Evolutionary conservation across 2,329 filamentous ascomycete species (phyloP).

Genomic region (Scleromitrula shiraiana): DNA sequence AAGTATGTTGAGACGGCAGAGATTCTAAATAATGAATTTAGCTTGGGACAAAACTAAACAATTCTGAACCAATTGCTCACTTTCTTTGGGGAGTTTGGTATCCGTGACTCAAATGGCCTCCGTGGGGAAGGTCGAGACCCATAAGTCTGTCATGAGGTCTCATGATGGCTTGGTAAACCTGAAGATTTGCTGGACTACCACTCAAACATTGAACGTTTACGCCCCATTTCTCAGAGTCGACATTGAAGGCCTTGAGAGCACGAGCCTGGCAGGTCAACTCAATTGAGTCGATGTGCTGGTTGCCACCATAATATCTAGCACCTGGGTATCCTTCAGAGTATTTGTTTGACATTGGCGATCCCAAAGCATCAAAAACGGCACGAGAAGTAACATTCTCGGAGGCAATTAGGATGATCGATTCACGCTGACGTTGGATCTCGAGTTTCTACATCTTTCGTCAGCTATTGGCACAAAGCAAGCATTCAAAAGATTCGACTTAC

Average conservation of each 20-base stretch:
- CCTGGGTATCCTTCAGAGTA: conserved; percentile 99
- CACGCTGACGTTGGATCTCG: conserved; percentile 92
- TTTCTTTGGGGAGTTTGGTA: conserved; percentile 96
- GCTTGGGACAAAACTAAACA: neutral
- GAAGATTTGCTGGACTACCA: conserved; percentile 91
- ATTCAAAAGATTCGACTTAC: conserved; percentile 43
- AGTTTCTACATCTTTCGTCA: conserved; percentile 52
- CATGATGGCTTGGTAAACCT: conserved; percentile 97
- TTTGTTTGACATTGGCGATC: conserved; percentile 95
- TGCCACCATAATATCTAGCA: conserved; percentile 97
- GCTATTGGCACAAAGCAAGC: neutral
- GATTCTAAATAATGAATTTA: conserved; percentile 48
- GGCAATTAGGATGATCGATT: conserved; percentile 97
- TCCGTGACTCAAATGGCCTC: conserved; percentile 91
- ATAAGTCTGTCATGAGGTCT: conserved; percentile 92
- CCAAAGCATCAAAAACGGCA: conserved; percentile 94
- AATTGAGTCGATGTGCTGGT: conserved; percentile 96
- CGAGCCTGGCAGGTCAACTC: conserved; percentile 92
- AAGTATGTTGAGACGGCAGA: conserved; percentile 98
- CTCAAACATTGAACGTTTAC: conserved; percentile 96
- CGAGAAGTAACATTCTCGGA: conserved; percentile 99
- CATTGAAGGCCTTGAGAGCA: conserved; percentile 83
- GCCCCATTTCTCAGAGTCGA: conserved; percentile 86
- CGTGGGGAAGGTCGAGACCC: conserved; percentile 94
- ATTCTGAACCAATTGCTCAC: conserved; percentile 36